Evolutionary conservation across 2,329 filamentous ascomycete genomes (phyloP).

Genomic region (Xylaria sp.): DNA sequence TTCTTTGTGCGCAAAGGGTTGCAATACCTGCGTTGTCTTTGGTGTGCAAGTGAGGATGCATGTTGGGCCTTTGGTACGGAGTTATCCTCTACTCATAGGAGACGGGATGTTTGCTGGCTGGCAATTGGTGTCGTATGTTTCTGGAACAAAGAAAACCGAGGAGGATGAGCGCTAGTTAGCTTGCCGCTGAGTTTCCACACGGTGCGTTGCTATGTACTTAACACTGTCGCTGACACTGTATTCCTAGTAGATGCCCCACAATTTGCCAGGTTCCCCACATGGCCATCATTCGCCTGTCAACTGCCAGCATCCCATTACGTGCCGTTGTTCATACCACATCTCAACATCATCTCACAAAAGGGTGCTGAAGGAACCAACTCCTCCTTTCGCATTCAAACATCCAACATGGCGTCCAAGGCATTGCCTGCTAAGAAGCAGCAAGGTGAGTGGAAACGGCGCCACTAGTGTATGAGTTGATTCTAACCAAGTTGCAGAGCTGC

Average conservation of each 20-base stretch:
- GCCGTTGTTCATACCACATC: conserved; percentile 7
- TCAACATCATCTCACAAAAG: background rate
- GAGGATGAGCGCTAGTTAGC: background rate
- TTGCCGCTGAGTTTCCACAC: background rate
- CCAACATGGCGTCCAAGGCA: conserved; percentile 46
- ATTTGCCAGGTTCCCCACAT: conserved; percentile 18
- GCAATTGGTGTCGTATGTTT: conserved; percentile 6
- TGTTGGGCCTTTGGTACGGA: conserved; percentile 39
- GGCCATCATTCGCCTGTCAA: conserved; percentile 23
- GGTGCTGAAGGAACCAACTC: background rate
- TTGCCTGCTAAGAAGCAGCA: conserved; percentile 66
- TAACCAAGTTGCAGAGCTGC: conserved; percentile 56
- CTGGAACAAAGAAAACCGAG: background rate
- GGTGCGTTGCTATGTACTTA: background rate
- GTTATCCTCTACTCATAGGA: background rate
- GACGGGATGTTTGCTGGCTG: conserved; percentile 5
- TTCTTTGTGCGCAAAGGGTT: background rate
- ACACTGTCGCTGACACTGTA: background rate
- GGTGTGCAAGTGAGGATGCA: conserved; percentile 97
- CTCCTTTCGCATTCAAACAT: background rate
- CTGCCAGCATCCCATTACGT: background rate
- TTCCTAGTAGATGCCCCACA: conserved; percentile 15
- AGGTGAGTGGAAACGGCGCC: conserved; percentile 41
- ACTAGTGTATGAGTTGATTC: conserved; percentile 6
- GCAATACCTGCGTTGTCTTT: conserved; percentile 77